Evolutionary conservation across 2,329 filamentous ascomycete genomes (phyloP).

Genomic region (Cadophora gregata): DNA sequence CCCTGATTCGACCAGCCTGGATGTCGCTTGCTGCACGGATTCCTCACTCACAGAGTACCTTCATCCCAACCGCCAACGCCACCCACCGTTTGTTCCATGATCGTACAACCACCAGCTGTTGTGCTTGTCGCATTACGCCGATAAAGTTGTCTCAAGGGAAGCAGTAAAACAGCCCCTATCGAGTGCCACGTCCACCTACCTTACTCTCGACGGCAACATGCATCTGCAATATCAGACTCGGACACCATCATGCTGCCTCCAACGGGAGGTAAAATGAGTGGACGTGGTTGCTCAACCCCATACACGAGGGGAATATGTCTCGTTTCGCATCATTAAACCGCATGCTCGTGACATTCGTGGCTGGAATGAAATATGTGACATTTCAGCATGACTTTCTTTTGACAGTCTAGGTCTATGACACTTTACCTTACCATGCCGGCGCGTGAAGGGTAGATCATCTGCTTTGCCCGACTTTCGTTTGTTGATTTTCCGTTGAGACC

Average conservation of each 20-base stretch:
- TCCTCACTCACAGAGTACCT: neutral
- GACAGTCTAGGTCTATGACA: neutral
- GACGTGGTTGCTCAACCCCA: neutral
- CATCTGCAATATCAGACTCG: constrained; percentile 19
- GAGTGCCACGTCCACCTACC: constrained; percentile 12
- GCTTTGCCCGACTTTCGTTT: neutral
- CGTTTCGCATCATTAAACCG: neutral
- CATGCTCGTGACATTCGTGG: neutral
- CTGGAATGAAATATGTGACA: constrained; percentile 11
- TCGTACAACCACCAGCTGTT: constrained; percentile 2
- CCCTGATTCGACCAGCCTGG: neutral
- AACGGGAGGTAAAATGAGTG: neutral
- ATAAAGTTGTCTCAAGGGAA: neutral
- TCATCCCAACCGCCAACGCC: constrained; percentile 5
- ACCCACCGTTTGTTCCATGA: neutral
- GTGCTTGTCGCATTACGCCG: constrained; percentile 4
- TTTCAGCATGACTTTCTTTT: constrained; percentile 17
- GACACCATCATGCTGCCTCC: constrained; percentile 13
- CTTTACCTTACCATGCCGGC: neutral
- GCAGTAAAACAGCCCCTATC: constrained; percentile 11
- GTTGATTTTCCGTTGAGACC: constrained; percentile 11
- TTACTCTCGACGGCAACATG: constrained; percentile 17
- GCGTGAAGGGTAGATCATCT: neutral
- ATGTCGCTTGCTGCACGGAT: constrained; percentile 18
- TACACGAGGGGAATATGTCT: constrained; percentile 1